Base-by-base conservation (phyloP, 1,284 basidiomycete genomes). In the Tylopilus sp. region DNA sequence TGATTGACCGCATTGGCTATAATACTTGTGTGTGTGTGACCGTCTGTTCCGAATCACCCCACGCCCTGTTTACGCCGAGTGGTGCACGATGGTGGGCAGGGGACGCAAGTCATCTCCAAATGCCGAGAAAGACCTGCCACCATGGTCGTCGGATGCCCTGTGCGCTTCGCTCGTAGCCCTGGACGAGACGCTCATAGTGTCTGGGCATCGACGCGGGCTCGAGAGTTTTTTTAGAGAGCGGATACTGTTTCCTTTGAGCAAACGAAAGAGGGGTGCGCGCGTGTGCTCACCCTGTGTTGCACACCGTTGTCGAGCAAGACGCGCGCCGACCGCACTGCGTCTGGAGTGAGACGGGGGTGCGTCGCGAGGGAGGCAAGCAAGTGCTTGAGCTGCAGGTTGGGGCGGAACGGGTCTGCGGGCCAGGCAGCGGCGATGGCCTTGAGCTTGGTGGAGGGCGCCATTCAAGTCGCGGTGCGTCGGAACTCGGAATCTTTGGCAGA, bases 71-170 rank as follows among this genome's bases (percentile, higher is more conserved):
- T 40, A 38, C 15, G 12, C 43, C 24, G 30, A 12, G 17, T 28
- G 31, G 24, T 6, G 21, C 21, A 24, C 21, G 18, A 36, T n/a
- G 14, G 21, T 18, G 20, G 41, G 10, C 14, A 46, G 21, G n/a
- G 21, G 34, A 35, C 30, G 7, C 31, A 33, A 24, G 21, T 46
- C 76, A 87, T 55, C 52, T 57, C 85, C 84, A 88, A 51, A 88
- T 73, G 37, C 79, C 78, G 58, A 89, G 83, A 67, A 89, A 85
- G 36, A 85, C 71, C 66, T 89, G 87, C 86, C 86, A 90, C 83
- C 82, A 82, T 3, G 86, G 85, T 40, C 87, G 72, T 20, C 75
- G 76, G 44, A 87, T 84, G n/a, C 86, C 86, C 60, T 81, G 72
- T 3, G 80, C 77, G 59, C 83, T 85, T 68, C 83, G 85, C 54